A percentile compares a stretch with the other conserved stretches of the same genome.
phyloP scores from a whole-genome alignment of 345 rosid species.

The Dimocarpus longan region DNA sequence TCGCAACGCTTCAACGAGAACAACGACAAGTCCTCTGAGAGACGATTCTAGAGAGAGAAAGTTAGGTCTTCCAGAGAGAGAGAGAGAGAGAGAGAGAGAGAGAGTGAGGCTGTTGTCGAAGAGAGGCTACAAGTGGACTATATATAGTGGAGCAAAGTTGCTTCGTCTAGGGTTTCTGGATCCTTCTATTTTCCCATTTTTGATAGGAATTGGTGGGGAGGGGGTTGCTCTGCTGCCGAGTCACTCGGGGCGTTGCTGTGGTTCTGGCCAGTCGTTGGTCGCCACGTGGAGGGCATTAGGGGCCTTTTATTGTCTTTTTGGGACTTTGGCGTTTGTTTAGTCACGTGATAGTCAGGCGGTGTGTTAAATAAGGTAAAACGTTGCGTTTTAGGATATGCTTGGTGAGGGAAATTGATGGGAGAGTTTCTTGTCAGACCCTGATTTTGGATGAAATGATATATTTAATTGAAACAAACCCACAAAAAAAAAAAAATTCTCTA shows the following conservation, averaged over 20 bases:
- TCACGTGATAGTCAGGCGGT: background rate
- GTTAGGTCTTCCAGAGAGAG: no score
- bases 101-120: background rate
- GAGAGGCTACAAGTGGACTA: no score
- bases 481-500: no score
- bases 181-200: constrained; percentile 37
- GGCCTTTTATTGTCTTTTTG: background rate
- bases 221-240: background rate
- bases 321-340: background rate
- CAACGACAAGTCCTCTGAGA: no score
- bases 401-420: no score
- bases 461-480: no score
- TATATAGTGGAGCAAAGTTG: constrained; percentile 22
- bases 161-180: constrained; percentile 58
- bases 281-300: background rate
- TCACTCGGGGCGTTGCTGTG: background rate
- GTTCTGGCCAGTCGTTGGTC: background rate
- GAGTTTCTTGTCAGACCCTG: no score
- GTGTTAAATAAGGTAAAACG: background rate
- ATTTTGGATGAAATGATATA: no score
- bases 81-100: background rate
- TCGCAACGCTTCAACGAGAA: no score
- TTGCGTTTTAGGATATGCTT: background rate
- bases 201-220: no score
- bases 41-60: no score